phyloP scores from a whole-genome alignment of 23 red algal genomes.

The Gracilariopsis chorda region DNA sequence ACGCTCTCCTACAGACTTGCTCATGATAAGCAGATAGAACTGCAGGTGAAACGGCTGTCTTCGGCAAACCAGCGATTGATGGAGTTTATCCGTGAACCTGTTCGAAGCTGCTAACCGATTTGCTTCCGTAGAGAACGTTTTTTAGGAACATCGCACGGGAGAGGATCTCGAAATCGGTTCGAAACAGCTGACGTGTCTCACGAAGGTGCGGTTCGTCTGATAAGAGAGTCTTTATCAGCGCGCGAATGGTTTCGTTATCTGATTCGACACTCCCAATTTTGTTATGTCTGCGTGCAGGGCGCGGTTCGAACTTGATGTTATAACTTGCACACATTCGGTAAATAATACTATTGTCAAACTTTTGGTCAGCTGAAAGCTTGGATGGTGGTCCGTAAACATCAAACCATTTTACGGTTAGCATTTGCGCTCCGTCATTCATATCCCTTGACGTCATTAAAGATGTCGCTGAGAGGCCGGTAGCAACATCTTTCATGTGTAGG shows the following conservation, averaged over 20 bases:
- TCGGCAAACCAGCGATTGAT: no score
- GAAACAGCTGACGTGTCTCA: neutral
- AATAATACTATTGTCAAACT: neutral
- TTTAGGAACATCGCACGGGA: no score
- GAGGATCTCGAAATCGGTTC: neutral
- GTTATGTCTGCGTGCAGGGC: constrained; percentile 16
- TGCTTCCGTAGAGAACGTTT: no score
- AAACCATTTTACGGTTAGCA: neutral
- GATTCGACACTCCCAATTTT: constrained; percentile 23
- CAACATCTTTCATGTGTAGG: constrained; percentile 22
- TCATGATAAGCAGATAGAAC: no score
- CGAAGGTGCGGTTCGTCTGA: neutral
- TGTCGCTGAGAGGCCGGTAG: neutral
- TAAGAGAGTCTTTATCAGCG: neutral
- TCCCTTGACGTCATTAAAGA: neutral
- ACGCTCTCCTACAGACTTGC: no score
- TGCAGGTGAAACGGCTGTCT: no score
- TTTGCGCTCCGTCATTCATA: neutral
- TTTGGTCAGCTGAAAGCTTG: neutral
- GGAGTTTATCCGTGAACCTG: no score
- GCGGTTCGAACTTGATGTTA: neutral
- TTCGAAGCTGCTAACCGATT: no score
- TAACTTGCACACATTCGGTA: neutral
- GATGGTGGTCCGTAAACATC: neutral
- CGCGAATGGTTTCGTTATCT: neutral